Evolutionary conservation across 768 basidiomycete genomes (phyloP), one percentile per base, ranked within the genome.

Genomic region (Dioszegia crocea): DNA sequence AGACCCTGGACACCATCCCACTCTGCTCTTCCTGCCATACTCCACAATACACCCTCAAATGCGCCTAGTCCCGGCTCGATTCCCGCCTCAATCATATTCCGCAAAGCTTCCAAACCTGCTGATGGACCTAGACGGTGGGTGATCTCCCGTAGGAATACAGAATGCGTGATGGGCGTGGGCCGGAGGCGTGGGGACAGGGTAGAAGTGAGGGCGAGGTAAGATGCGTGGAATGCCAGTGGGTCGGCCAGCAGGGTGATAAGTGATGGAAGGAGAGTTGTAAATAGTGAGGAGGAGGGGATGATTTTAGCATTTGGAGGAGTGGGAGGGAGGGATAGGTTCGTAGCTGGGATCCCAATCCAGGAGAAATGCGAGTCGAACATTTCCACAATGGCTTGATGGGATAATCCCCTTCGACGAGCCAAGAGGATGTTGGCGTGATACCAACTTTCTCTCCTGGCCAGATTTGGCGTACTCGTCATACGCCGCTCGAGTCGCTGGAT

Each of bases 261-360:
- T 1, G 62, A 62, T 14, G 63, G 68, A 5, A 66, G 39, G 26
- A 64, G 17, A 3, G 61, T 60, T 1, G 63, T 66, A 0, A 65
- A 30, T 26, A 64, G 39, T 17, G 47, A 40, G 4, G 56, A 59
- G 0, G 46, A 47, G 0, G 65, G 60, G 26, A 56, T 24, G 29
- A 49, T 11, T 26, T 53, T 53, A 14, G 16, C 19, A 19, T 30
- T 31, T 33, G 48, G 6, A 4, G 30, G 27, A 19, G 27, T 12
- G 27, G 31, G 9, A 3, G 12, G 48, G 21, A 36, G 48, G 17
- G 29, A 49, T 9, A 49, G 27, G 17, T 23, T 24, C 14, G 8
- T 23, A 39, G 27, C 9, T n/a, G 53, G 54, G 8, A 61, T 3
- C 6, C 56, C 59, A 31, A 44, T 12, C 54, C 48, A 43, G 24